Base-by-base conservation (phyloP, 2,329 filamentous ascomycete genomes). In the Hypoxylon sp. region DNA sequence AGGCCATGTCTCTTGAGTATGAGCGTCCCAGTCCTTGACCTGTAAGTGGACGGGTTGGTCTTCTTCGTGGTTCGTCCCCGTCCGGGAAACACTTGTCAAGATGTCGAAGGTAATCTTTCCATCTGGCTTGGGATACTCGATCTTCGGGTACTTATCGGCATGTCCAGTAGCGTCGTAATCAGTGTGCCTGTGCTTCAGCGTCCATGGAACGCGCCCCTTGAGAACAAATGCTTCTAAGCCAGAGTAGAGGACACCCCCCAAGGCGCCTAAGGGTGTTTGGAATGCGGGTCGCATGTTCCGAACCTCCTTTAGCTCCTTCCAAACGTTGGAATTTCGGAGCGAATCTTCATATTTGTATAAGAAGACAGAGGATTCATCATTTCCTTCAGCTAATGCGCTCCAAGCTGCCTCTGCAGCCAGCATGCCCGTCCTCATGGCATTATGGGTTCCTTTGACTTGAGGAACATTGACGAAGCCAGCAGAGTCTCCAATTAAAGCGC, bases 401-500 rank as follows among this genome's bases (percentile, higher is more conserved):
- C 89, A 98, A 2, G 95, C 89, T 28, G 96, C 92, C 80, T 98
- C 93, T 42, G 95, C 96, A 4, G 96, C 96, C 52, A 99, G 84
- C 91, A 99, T 98, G 66, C 95, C 96, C 1, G 93, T 96, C 76
- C 94, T 93, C 93, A 99, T 98, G 54, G 96, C 93, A 49, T 96
- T 97, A 80, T 99, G 96, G 0, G 95, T 97, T 61, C 96, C 96
- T 82, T 99, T 99, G 80, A 99, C 93, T 83, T 99, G 99, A 69
- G 96, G 96, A 14, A 99, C 91, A 75, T 99, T 99, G 79, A 99
- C 85, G 76, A 99, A 97, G 4, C 96, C 96, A 26, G 96, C 96
- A 16, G 94, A 96, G 80, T 99, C 96, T 57, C 96, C 96, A 71
- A 99, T 96, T 45, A 99, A 84, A 48, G 96, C 96, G 61, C 96